A percentile compares a stretch with the other conserved stretches of the same genome.
Conservation (phyloP, 106 monocot species). For the Dendrobium officinale region DNA sequence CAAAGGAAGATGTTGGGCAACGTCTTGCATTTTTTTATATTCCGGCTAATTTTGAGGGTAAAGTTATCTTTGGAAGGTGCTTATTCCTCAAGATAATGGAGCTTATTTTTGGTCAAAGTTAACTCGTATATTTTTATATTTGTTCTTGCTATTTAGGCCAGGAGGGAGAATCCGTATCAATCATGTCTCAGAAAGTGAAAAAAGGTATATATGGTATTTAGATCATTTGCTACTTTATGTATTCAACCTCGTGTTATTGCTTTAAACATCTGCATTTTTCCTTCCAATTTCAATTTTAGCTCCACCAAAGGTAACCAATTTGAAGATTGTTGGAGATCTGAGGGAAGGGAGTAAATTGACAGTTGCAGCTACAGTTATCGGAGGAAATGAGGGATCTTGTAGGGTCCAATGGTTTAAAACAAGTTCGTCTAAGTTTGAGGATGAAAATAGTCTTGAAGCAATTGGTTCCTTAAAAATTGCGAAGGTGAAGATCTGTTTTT, state of each 20-base stretch:
- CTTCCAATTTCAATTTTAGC: constrained; percentile 31
- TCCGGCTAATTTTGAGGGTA: constrained; percentile 84
- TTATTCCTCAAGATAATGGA: constrained; percentile 4
- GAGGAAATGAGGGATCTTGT: constrained; percentile 83
- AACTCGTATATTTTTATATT: neutral
- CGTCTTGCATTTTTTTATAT: constrained; percentile 66
- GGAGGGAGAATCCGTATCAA: constrained; percentile 63
- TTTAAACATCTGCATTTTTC: neutral
- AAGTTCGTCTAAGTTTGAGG: constrained; percentile 32
- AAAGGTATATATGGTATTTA: constrained; percentile 40
- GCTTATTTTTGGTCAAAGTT: neutral
- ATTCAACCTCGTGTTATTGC: neutral
- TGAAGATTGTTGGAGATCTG: constrained; percentile 79
- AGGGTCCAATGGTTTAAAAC: constrained; percentile 95
- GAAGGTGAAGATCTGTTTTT: constrained; percentile 49
- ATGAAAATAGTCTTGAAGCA: constrained; percentile 73
- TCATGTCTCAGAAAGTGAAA: constrained; percentile 59
- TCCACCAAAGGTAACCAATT: constrained; percentile 68
- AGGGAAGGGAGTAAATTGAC: constrained; percentile 89
- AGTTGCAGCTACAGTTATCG: constrained; percentile 59
- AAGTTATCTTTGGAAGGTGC: neutral
- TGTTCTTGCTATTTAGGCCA: constrained; percentile 45
- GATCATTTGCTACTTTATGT: neutral
- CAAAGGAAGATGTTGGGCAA: constrained; percentile 75
- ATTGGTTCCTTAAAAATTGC: constrained; percentile 78